Percentiles rank a stretch among this genome's conserved stretches.
Evolutionary conservation across 139 green algal genomes (phyloP).

Genomic region (Picochlorum sp.): DNA sequence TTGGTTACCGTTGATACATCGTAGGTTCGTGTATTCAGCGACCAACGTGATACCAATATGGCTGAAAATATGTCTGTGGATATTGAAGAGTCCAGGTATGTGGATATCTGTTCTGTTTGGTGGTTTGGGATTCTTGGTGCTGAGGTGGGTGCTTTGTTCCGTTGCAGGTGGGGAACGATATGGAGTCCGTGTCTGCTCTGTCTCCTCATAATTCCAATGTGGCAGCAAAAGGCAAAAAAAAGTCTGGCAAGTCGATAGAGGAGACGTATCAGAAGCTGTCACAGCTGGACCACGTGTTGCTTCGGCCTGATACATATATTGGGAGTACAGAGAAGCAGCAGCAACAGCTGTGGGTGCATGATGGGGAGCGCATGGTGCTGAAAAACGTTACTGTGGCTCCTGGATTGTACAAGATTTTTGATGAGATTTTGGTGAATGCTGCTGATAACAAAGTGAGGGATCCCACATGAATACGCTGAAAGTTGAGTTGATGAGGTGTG

Average conservation of each 20-base stretch:
- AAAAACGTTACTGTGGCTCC: conserved; percentile 70
- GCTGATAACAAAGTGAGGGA: conserved; percentile 98
- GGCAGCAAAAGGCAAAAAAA: background rate
- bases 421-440: conserved; percentile 99
- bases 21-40: too few relatives aligned
- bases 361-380: conserved; percentile 58
- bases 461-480: conserved; percentile 82
- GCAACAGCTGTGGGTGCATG: conserved; percentile 85
- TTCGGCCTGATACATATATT: conserved; percentile 97
- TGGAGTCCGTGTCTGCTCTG: conserved; percentile 11
- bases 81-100: too few relatives aligned
- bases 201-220: conserved; percentile 8
- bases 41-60: too few relatives aligned
- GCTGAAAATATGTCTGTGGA: too few relatives aligned
- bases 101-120: too few relatives aligned
- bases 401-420: conserved; percentile 99
- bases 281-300: conserved; percentile 97
- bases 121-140: background rate
- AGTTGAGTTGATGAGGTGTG: conserved; percentile 73
- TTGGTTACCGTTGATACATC: too few relatives aligned
- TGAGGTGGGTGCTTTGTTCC: background rate
- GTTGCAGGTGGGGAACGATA: conserved; percentile 14
- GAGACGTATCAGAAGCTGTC: conserved; percentile 98
- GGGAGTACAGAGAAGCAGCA: conserved; percentile 84
- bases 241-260: conserved; percentile 57